Evolutionary conservation across 208 protist species (phyloP).

Genomic region (Leishmania martiniquensis): DNA sequence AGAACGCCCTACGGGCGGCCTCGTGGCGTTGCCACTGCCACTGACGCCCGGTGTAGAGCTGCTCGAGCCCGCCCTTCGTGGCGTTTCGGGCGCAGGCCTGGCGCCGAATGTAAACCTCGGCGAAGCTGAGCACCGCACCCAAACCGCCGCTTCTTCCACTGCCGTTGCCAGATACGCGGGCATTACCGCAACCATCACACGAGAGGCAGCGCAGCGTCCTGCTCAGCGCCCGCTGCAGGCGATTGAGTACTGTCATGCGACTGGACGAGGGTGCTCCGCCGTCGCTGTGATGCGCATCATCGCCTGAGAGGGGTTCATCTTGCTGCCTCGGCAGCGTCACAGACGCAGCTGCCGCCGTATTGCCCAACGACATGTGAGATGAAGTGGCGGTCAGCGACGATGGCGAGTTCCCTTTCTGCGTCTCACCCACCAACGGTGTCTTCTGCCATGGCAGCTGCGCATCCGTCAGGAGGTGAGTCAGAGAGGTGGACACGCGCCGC

Average conservation of each 20-base stretch:
- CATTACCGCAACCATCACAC: background rate
- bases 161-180: background rate
- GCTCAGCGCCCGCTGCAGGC: background rate
- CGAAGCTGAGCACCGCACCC: conserved; percentile 22
- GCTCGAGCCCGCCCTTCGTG: background rate
- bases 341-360: background rate
- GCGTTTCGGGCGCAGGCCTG: conserved; percentile 10
- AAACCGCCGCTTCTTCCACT: background rate
- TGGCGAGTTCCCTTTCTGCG: background rate
- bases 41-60: background rate
- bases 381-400: too few species aligned
- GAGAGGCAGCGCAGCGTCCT: background rate
- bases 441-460: background rate
- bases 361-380: background rate
- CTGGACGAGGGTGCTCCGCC: background rate
- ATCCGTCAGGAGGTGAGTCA: background rate
- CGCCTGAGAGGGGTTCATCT: background rate
- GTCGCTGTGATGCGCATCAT: background rate
- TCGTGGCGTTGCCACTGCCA: conserved; percentile 6
- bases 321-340: background rate
- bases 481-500: background rate
- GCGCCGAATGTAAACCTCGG: conserved; percentile 24
- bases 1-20: conserved; percentile 21
- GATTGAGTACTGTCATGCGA: background rate
- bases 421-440: background rate